Conservation (phyloP, 2,329 filamentous ascomycete species). For the Cercospora beticola region DNA sequence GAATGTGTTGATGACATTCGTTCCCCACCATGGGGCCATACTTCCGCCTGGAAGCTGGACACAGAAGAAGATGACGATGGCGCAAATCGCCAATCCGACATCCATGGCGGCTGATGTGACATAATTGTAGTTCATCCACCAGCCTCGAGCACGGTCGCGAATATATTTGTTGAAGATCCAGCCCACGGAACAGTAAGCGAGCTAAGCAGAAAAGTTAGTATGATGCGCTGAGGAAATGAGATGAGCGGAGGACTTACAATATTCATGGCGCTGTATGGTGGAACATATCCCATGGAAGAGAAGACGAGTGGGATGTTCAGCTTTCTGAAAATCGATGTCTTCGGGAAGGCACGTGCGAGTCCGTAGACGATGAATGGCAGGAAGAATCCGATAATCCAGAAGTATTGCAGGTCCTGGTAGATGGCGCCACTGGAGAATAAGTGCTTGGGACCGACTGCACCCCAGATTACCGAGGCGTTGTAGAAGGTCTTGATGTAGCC, state of each 20-base stretch:
- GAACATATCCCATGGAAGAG: conserved; percentile 80
- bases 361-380: conserved; percentile 74
- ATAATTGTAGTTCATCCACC: conserved; percentile 80
- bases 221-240: neutral
- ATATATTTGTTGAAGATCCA: conserved; percentile 80
- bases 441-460: conserved; percentile 28
- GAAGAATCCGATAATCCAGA: conserved; percentile 73
- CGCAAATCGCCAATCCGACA: conserved; percentile 76
- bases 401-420: conserved; percentile 77
- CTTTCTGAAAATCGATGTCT: conserved; percentile 20
- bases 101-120: conserved; percentile 80
- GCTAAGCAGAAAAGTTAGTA: conserved; percentile 52
- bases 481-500: conserved; percentile 26
- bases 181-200: conserved; percentile 81
- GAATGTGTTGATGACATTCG: conserved; percentile 18
- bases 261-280: conserved; percentile 76
- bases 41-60: conserved; percentile 76
- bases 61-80: conserved; percentile 84
- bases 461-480: conserved; percentile 30
- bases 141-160: conserved; percentile 65
- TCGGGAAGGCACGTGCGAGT: conserved; percentile 43
- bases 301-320: conserved; percentile 66
- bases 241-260: conserved; percentile 21
- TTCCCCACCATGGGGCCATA: conserved; percentile 69
- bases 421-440: conserved; percentile 64